Percentiles rank a stretch among this genome's conserved stretches.
Conservation (phyloP, 768 basidiomycete species). For the Tulasnella sp. region DNA sequence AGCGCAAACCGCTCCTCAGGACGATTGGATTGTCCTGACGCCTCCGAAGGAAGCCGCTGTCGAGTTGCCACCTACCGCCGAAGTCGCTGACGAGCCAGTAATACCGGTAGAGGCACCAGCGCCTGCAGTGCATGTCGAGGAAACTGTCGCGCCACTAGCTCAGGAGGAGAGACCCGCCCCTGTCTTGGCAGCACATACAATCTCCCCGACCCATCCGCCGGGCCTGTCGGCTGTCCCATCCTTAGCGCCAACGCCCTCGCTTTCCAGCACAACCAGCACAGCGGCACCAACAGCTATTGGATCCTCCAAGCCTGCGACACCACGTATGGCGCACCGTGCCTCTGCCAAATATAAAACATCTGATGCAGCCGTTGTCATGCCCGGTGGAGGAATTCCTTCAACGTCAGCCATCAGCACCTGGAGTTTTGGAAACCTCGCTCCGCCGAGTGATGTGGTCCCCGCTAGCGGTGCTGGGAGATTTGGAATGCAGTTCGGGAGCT, state of each 20-base stretch:
- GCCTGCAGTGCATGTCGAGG: slow-evolving; percentile 10
- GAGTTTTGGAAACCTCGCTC: slow-evolving; percentile 9
- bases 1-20: neutral
- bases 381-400: slow-evolving; percentile 23
- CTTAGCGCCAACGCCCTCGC: slow-evolving; percentile 18
- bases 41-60: slow-evolving; percentile 9
- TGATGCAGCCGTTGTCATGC: slow-evolving; percentile 75
- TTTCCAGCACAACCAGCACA: slow-evolving; percentile 21
- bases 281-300: slow-evolving; percentile 19
- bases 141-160: slow-evolving; percentile 21
- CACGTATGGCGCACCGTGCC: slow-evolving; percentile 46
- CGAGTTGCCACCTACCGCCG: neutral
- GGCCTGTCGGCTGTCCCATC: slow-evolving; percentile 22
- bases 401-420: slow-evolving; percentile 1
- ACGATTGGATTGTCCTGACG: slow-evolving; percentile 14
- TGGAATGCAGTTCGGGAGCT: slow-evolving; percentile 83
- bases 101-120: neutral
- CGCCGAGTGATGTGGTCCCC: neutral
- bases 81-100: neutral
- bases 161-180: slow-evolving; percentile 18
- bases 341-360: slow-evolving; percentile 53
- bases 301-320: slow-evolving; percentile 25
- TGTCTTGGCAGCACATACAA: slow-evolving; percentile 17
- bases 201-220: slow-evolving; percentile 3
- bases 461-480: slow-evolving; percentile 41